Evolutionary conservation across 345 rosid genomes (phyloP).

Genomic region (Gossypium anomalum): DNA sequence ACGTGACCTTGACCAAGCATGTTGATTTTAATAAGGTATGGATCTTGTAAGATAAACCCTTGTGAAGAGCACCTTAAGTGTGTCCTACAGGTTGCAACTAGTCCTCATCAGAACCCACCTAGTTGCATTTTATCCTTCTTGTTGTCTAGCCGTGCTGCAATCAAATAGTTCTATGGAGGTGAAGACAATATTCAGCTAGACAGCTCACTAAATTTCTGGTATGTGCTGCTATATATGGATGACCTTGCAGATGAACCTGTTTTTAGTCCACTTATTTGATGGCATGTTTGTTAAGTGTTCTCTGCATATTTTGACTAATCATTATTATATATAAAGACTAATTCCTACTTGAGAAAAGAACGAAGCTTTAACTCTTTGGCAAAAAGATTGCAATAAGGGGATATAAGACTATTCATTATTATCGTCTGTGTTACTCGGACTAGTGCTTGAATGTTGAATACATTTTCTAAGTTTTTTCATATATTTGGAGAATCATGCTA

Average conservation of each 20-base stretch:
- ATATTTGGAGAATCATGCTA: too few relatives aligned
- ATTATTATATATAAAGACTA: too few relatives aligned
- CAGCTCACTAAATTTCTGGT: too few relatives aligned
- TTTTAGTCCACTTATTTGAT: background rate
- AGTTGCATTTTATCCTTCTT: background rate
- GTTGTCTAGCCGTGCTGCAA: background rate
- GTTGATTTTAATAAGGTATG: background rate
- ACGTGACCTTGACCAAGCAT: background rate
- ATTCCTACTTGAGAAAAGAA: too few relatives aligned
- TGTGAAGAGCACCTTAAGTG: conserved; percentile 9
- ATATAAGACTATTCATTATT: background rate
- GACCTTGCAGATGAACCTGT: background rate
- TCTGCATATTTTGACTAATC: background rate
- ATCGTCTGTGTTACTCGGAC: too few relatives aligned
- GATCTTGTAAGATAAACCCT: background rate
- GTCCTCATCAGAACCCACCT: background rate
- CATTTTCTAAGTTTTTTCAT: too few relatives aligned
- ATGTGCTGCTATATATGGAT: background rate
- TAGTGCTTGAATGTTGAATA: too few relatives aligned
- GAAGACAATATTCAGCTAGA: background rate
- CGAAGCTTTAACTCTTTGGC: background rate
- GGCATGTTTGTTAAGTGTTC: background rate
- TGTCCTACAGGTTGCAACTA: background rate
- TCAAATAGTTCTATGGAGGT: background rate
- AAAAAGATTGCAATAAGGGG: background rate